phyloP scores from a whole-genome alignment of 2,329 filamentous ascomycete species.

The Neoascochyta sp. region DNA sequence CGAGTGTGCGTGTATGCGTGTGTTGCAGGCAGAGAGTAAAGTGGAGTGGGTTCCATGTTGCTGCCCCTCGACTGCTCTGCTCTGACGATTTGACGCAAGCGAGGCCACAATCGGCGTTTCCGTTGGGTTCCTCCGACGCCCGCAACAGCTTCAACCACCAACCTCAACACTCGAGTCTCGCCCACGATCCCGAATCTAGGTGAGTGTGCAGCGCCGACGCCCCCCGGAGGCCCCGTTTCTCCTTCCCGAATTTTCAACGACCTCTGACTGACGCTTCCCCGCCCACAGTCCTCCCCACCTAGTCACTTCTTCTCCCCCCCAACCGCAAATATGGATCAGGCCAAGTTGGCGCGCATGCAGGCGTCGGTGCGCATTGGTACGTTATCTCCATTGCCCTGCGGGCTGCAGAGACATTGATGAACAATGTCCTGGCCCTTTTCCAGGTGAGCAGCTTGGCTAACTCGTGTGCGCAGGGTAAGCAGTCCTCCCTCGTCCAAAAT shows the following conservation, averaged over 20 bases:
- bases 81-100: too few species aligned
- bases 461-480: conserved; percentile 31
- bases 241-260: conserved; percentile 10
- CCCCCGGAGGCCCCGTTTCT: conserved; percentile 5
- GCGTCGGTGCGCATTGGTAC: conserved; percentile 44
- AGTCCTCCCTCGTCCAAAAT: conserved; percentile 15
- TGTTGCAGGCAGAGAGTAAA: too few species aligned
- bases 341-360: conserved; percentile 46
- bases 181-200: conserved; percentile 26
- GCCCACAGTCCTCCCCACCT: conserved; percentile 18
- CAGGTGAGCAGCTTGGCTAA: conserved; percentile 24
- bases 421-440: too few species aligned
- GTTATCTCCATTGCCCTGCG: conserved; percentile 14
- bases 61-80: too few species aligned
- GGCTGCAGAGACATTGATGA: conserved; percentile 1
- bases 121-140: conserved; percentile 19
- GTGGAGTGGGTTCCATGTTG: too few species aligned
- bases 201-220: conserved; percentile 16
- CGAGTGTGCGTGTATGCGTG: too few species aligned
- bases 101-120: conserved; percentile 26
- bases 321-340: conserved; percentile 45
- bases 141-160: conserved; percentile 20
- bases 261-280: conserved; percentile 14
- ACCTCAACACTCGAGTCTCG: conserved; percentile 17
- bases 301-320: conserved; percentile 19